Evolutionary conservation across 345 rosid species (phyloP), one percentile per base, ranked within the genome.

Genomic region (Lumnitzera littorea): DNA sequence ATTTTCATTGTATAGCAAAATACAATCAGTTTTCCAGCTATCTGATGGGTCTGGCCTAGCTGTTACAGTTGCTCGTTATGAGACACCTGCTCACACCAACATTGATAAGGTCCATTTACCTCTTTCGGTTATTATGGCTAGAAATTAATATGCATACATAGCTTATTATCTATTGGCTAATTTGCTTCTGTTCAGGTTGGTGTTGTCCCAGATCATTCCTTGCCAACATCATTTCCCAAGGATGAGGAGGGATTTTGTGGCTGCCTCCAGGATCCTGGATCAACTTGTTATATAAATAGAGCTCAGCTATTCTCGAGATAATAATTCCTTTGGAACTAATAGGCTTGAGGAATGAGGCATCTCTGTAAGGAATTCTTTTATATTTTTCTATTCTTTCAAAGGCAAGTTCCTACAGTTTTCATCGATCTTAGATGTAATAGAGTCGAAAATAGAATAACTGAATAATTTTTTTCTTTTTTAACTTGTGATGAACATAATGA

Each of bases 1-100:
- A 5, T 4, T 36, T 36, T 36, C 58, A 56, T 67, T 50, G 46
- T 78, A 78, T 88, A 88, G 97, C 55, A 90, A 94, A 82, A 94
- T 94, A 74, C 99, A 94, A 78, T 88, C 97, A 3, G 97, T 94
- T 29, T 88, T 94, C 67, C 77, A 82, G 79, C 80, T 90, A n/a
- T 90, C 99, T 3, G 99, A 94, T 69, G 99, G 96, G 70, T 90
- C 95, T 0, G 99, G 99, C 43, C 71, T 90, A 70, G 99, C 86
- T 16, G 96, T 94, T 59, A 94, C 97, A 15, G 89, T 87, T 55
- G 99, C 97, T 65, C 87, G 95, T 14, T 94, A 94, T 15, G 87
- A 94, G 83, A 94, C 99, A 48, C 99, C 99, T 17, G 91, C 90
- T 11, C 97, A 94, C 60, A 82, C 81, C 0, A 85, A 86, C 67